Evolutionary conservation across 768 basidiomycete genomes (phyloP).

Genomic region (Pluteus cervinus): DNA sequence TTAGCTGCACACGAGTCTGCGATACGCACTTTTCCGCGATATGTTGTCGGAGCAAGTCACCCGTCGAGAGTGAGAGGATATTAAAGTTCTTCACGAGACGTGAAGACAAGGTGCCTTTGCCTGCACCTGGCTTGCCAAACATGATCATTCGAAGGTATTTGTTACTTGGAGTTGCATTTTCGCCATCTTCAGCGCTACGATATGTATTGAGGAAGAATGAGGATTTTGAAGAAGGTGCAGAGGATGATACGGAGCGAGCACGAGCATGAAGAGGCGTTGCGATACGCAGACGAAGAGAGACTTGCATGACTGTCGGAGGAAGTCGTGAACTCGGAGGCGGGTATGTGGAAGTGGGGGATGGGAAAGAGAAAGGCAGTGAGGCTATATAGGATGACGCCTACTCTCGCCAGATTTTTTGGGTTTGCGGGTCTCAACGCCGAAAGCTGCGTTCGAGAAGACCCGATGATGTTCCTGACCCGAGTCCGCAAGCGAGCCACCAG

Average conservation of each 20-base stretch:
- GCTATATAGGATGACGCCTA: too few relatives aligned
- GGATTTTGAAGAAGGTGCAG: slow-evolving; percentile 30
- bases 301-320: slow-evolving; percentile 11
- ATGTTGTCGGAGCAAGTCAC: slow-evolving; percentile 81
- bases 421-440: too few relatives aligned
- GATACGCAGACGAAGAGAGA: too few relatives aligned
- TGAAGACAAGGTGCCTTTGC: slow-evolving; percentile 79
- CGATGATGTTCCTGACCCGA: too few relatives aligned
- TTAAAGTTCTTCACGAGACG: slow-evolving; percentile 78
- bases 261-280: slow-evolving; percentile 6
- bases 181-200: slow-evolving; percentile 29
- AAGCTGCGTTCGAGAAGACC: too few relatives aligned
- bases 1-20: neutral
- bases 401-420: too few relatives aligned
- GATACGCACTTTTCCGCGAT: slow-evolving; percentile 62
- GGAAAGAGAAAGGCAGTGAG: slow-evolving; percentile 9
- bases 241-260: slow-evolving; percentile 21
- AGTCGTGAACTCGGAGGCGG: slow-evolving; percentile 10
- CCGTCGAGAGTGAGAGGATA: slow-evolving; percentile 71
- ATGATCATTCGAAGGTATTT: slow-evolving; percentile 67
- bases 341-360: slow-evolving; percentile 9
- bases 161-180: slow-evolving; percentile 31
- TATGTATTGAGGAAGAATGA: slow-evolving; percentile 46
- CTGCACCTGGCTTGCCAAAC: slow-evolving; percentile 79
- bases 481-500: too few relatives aligned